These are phyloP conservation scores for Osmanthus fragrans DNA, from an alignment of 257 asterid species.

Conservation along the genomic window DNA sequence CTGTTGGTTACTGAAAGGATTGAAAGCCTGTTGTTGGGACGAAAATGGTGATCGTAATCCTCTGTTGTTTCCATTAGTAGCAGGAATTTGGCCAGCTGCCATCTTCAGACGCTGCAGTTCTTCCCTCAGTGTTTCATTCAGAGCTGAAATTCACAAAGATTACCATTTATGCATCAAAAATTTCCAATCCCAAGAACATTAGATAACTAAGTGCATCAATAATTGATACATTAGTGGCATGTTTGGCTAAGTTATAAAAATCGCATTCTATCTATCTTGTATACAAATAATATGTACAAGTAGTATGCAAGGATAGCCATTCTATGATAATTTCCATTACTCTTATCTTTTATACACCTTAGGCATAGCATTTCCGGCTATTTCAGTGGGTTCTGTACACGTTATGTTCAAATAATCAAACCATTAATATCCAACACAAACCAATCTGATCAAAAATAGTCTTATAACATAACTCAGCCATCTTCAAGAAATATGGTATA, in stretches of 20 bases:
- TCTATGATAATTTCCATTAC: neutral
- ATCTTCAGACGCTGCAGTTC: constrained; percentile 86
- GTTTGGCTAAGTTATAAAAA: neutral
- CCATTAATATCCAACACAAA: neutral
- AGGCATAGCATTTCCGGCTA: neutral
- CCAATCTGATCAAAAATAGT: neutral
- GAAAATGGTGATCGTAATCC: constrained; percentile 45
- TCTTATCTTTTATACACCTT: neutral
- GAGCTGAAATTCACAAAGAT: constrained; percentile 40
- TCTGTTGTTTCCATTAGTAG: constrained; percentile 52
- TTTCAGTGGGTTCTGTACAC: neutral
- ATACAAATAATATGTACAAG: neutral
- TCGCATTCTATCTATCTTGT: too few relatives aligned
- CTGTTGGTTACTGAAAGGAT: constrained; percentile 47
- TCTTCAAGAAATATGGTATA: neutral
- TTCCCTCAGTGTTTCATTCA: constrained; percentile 72
- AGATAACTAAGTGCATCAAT: neutral
- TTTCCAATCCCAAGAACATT: neutral
- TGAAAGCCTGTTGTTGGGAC: constrained; percentile 42
- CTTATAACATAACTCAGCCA: neutral
- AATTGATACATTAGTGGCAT: neutral
- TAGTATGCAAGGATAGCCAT: neutral
- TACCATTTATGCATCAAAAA: neutral
- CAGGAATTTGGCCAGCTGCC: constrained; percentile 56
- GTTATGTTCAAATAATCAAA: neutral